Conservation (phyloP, 495 filamentous ascomycete species). For the Jackrogersella multiformis region DNA sequence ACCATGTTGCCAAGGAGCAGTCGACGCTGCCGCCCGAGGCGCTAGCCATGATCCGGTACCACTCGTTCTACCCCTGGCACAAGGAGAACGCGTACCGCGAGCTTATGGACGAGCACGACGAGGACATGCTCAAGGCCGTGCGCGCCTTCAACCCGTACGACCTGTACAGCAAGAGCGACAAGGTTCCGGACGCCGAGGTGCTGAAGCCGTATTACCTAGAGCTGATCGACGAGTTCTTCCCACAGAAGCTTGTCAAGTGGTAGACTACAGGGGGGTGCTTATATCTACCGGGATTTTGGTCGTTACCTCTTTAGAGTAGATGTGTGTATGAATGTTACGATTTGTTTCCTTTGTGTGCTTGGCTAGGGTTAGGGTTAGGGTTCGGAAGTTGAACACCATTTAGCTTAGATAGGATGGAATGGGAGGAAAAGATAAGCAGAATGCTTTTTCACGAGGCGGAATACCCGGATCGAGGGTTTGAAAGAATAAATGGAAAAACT, state of each 20-base stretch:
- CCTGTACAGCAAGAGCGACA: conserved; percentile 91
- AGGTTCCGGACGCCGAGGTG: conserved; percentile 74
- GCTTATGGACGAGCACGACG: conserved; percentile 84
- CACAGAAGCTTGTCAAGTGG: conserved; percentile 79
- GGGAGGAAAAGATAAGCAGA: too few species aligned
- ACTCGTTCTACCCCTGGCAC: conserved; percentile 93
- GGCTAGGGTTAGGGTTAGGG: too few species aligned
- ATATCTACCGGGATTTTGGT: background rate
- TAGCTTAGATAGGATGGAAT: too few species aligned
- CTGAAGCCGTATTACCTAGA: conserved; percentile 86
- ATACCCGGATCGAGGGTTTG: too few species aligned
- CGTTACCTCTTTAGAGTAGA: too few species aligned
- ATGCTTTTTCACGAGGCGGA: too few species aligned
- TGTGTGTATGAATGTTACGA: too few species aligned
- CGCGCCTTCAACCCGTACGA: conserved; percentile 92
- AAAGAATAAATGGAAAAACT: too few species aligned
- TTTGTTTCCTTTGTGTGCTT: too few species aligned
- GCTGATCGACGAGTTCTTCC: conserved; percentile 87
- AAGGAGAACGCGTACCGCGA: conserved; percentile 76
- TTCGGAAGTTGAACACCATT: too few species aligned
- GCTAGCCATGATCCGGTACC: conserved; percentile 89
- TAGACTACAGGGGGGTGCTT: too few species aligned
- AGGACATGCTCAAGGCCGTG: conserved; percentile 79
- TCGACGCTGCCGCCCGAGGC: conserved; percentile 79
- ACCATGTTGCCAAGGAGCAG: conserved; percentile 83